Conservation (phyloP, 768 basidiomycete genomes). For the Hortiboletus campestris region DNA sequence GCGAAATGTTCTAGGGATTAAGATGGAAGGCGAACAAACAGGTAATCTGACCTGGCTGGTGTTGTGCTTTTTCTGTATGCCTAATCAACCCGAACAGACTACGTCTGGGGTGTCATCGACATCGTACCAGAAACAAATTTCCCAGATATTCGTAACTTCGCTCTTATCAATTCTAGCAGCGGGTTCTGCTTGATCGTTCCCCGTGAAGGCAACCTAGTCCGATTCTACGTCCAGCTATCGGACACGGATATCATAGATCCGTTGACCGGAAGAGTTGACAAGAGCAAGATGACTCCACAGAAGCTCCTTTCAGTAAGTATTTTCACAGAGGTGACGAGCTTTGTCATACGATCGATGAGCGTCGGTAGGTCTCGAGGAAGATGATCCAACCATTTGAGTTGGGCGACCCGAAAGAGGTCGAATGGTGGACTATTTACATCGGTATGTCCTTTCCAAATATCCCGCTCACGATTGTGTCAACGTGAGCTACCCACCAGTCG, state of each 20-base stretch:
- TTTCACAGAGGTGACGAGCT: too few relatives aligned
- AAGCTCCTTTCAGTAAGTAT: conserved; percentile 49
- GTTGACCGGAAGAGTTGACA: conserved; percentile 10
- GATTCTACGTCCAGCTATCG: conserved; percentile 71
- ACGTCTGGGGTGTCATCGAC: too few relatives aligned
- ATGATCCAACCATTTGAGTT: too few relatives aligned
- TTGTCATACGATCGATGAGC: not conserved
- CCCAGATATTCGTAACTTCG: conserved; percentile 68
- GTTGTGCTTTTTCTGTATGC: not conserved
- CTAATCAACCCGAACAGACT: not conserved
- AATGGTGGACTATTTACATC: conserved; percentile 57
- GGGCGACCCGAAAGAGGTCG: too few relatives aligned
- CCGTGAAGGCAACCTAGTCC: conserved; percentile 63
- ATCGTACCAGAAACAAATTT: conserved; percentile 62
- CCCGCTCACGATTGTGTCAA: conserved; percentile 41
- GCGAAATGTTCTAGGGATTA: conserved; percentile 28
- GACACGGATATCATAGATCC: conserved; percentile 44
- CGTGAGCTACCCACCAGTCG: too few relatives aligned
- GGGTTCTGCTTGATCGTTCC: conserved; percentile 76
- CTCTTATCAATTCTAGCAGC: conserved; percentile 63
- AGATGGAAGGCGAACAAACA: too few relatives aligned
- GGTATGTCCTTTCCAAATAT: conserved; percentile 39
- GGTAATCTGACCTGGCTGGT: conserved; percentile 1
- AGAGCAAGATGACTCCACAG: conserved; percentile 9
- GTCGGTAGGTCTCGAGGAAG: not conserved